These are phyloP conservation scores for Cadophora sp. DNA, from an alignment of 2,329 filamentous ascomycete genomes.

Conservation along the genomic window DNA sequence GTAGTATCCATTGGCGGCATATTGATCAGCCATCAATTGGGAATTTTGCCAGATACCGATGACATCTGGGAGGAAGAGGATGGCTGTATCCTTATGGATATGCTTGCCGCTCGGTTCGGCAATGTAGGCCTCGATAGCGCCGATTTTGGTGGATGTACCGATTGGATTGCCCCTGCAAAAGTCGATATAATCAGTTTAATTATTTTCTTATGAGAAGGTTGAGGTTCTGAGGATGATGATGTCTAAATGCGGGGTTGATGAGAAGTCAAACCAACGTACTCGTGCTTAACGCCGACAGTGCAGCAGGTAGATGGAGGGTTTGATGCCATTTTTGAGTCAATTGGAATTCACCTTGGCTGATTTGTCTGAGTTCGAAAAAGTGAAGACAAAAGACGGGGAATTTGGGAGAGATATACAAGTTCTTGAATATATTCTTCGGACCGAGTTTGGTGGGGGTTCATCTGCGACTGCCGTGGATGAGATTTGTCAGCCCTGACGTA, in stretches of 20 bases:
- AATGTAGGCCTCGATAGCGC: constrained; percentile 43
- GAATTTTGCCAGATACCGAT: constrained; percentile 57
- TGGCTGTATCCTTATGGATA: constrained; percentile 43
- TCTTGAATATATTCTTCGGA: neutral
- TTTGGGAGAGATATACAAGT: neutral
- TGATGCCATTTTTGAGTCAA: constrained; percentile 43
- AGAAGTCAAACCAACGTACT: constrained; percentile 35
- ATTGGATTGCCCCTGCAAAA: constrained; percentile 40
- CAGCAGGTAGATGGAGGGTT: constrained; percentile 45
- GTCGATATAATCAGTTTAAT: neutral
- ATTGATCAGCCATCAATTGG: constrained; percentile 75
- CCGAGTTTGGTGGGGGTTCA: neutral
- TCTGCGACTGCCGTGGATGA: neutral
- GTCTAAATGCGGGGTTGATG: neutral
- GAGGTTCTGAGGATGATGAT: neutral
- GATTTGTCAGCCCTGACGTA: neutral
- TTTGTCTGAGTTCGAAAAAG: neutral
- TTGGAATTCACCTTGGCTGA: neutral
- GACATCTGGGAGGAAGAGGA: constrained; percentile 44
- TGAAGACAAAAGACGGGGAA: neutral
- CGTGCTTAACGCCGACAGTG: constrained; percentile 45
- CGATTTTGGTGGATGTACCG: constrained; percentile 42
- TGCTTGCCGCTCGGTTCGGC: constrained; percentile 40
- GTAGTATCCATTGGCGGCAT: constrained; percentile 65
- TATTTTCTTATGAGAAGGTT: too few species aligned